phyloP scores from a whole-genome alignment of 352 stramenopile species.

The Phytophthora fragariaefolia region DNA sequence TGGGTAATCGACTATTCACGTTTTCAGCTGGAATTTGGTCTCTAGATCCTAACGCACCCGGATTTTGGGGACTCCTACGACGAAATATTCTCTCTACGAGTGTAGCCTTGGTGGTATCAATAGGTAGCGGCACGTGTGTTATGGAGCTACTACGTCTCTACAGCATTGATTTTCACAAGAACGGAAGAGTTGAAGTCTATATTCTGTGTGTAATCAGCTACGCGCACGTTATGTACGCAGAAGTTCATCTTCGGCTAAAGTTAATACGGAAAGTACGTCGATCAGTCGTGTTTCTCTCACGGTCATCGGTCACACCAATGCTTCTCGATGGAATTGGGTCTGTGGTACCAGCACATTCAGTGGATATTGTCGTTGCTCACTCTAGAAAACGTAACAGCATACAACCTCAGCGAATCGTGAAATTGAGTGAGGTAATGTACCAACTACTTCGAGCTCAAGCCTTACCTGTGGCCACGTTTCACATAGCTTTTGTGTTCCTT shows the following conservation, averaged over 20 bases:
- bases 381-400: not conserved
- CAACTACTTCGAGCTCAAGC: constrained; percentile 14
- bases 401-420: not conserved
- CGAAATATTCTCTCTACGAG: not conserved
- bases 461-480: constrained; percentile 19
- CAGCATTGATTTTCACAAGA: not conserved
- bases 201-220: constrained; percentile 12
- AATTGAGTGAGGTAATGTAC: constrained; percentile 7
- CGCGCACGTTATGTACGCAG: constrained; percentile 12
- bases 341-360: not conserved
- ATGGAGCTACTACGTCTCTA: constrained; percentile 15
- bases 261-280: constrained; percentile 1
- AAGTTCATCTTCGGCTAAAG: constrained; percentile 7
- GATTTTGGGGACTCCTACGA: constrained; percentile 7
- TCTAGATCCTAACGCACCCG: constrained; percentile 1
- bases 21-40: constrained; percentile 21
- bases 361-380: not conserved
- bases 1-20: constrained; percentile 20
- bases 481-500: constrained; percentile 31
- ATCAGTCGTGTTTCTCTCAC: constrained; percentile 4
- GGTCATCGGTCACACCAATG: not conserved
- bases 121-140: not conserved
- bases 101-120: not conserved
- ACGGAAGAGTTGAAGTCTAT: constrained; percentile 14
- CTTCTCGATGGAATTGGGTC: constrained; percentile 1